Base-by-base conservation (phyloP, 2,329 filamentous ascomycete genomes). In the Alternaria infectoria region DNA sequence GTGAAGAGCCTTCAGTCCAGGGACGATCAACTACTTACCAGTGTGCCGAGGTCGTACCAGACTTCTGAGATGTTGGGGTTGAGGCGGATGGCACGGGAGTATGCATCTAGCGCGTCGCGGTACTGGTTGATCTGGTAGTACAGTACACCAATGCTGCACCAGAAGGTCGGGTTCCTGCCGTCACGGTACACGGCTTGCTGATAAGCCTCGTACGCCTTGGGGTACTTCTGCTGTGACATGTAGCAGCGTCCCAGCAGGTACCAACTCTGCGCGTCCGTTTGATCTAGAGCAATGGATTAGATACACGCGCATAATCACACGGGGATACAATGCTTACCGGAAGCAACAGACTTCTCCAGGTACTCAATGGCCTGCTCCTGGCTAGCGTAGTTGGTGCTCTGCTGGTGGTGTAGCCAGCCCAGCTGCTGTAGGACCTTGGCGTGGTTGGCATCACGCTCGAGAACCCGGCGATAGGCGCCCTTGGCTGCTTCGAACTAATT, bases 91-190 rank as follows among this genome's bases (percentile, higher is more conserved):
- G 96, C 96, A 64, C 96, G 92, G 65, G 94, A 97, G 82, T 98
- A 99, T 43, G 96, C 96, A 83, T 99, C 96, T 57, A 99, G 87
- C 4, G 96, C 96, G 84, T 99, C 96, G 62, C 96, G 90, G 82
- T 99, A 99, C 83, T 99, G 96, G 82, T 98, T 99, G 84, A 99
- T 99, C 82, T 98, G 96, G 83, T 98, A 99, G 81, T 99, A 99
- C 63, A 99, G 87, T 15, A 99, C 96, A 79, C 96, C 96, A 77
- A 99, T 99, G 10, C 95, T 98, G 84, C 96, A 98, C 96, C 96
- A 99, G 84, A 98, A 99, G 2, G 96, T 98, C 17, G 96, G 96
- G 79, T 98, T 98, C 71, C 96, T 91, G 32, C 96, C 96, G 79
- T 99, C 96, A 61, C 96, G 93, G 78, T 99, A 99, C 43, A 99